These are phyloP conservation scores for Moelleriella libera DNA, from an alignment of 2,329 filamentous ascomycete genomes.

Conservation along the genomic window DNA sequence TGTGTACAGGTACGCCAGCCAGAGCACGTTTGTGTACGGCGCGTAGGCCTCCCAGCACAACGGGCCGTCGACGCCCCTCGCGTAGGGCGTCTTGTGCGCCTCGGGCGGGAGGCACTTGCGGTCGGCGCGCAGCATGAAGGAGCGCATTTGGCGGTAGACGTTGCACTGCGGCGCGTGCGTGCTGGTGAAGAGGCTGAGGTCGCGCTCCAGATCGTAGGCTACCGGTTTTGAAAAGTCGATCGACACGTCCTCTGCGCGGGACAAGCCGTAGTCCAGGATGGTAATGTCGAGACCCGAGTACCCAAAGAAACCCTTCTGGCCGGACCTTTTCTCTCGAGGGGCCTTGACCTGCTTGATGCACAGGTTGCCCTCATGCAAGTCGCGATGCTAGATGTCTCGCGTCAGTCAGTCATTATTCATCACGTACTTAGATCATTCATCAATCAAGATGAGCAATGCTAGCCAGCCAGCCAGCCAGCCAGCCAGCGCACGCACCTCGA, in stretches of 20 bases:
- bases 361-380: conserved; percentile 51
- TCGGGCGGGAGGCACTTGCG: conserved; percentile 33
- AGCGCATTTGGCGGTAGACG: conserved; percentile 49
- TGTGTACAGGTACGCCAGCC: conserved; percentile 47
- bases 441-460: too few relatives aligned
- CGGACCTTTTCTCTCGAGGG: conserved; percentile 15
- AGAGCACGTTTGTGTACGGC: conserved; percentile 52
- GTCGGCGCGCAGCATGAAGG: conserved; percentile 37
- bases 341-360: conserved; percentile 34
- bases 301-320: conserved; percentile 28
- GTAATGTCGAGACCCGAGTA: conserved; percentile 49
- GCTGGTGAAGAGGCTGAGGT: conserved; percentile 45
- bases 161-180: conserved; percentile 45
- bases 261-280: conserved; percentile 51
- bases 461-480: too few relatives aligned
- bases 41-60: conserved; percentile 40
- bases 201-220: conserved; percentile 45
- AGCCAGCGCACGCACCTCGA: conserved; percentile 32
- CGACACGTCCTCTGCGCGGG: conserved; percentile 34
- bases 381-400: conserved; percentile 35
- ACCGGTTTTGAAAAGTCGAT: conserved; percentile 23
- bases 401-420: background rate
- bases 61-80: conserved; percentile 27
- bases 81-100: conserved; percentile 32
- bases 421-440: too few relatives aligned